These are phyloP conservation scores for Trametes gibbosa DNA, from an alignment of 768 basidiomycete species.

Conservation along the genomic window DNA sequence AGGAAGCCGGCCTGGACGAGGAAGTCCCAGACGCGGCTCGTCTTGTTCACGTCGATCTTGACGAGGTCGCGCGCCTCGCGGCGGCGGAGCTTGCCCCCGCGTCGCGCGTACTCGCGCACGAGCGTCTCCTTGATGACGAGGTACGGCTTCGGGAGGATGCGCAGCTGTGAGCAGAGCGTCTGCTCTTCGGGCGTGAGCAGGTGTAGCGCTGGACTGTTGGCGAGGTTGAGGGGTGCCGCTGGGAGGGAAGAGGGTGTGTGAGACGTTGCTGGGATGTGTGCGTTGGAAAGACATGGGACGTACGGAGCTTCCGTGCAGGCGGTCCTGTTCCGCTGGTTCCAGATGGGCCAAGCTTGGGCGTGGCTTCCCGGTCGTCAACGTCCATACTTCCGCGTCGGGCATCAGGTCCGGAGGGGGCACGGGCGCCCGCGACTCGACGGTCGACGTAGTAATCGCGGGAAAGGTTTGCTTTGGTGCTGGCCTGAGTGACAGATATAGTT, in stretches of 20 bases:
- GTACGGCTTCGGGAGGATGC: slow-evolving; percentile 93
- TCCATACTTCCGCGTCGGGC: slow-evolving; percentile 44
- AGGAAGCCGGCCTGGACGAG: slow-evolving; percentile 82
- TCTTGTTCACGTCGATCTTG: slow-evolving; percentile 93
- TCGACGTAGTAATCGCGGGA: slow-evolving; percentile 55
- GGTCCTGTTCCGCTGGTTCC: slow-evolving; percentile 33
- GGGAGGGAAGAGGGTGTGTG: not conserved
- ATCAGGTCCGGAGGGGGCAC: slow-evolving; percentile 56
- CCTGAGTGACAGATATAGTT: slow-evolving; percentile 35
- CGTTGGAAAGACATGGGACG: slow-evolving; percentile 19
- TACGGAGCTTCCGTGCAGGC: slow-evolving; percentile 43
- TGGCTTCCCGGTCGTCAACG: slow-evolving; percentile 54
- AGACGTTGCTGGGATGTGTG: not conserved
- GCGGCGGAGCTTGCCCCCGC: slow-evolving; percentile 83
- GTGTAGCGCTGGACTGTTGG: slow-evolving; percentile 86
- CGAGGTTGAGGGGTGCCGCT: slow-evolving; percentile 79
- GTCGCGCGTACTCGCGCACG: slow-evolving; percentile 87
- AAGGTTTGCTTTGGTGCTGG: slow-evolving; percentile 57
- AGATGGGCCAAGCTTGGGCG: slow-evolving; percentile 44
- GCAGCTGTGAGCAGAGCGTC: slow-evolving; percentile 80
- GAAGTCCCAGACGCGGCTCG: slow-evolving; percentile 90
- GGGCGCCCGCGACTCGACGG: slow-evolving; percentile 48
- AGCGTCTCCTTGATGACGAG: slow-evolving; percentile 94
- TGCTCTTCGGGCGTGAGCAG: slow-evolving; percentile 89
- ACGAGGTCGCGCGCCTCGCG: slow-evolving; percentile 88